Percentiles rank a stretch among this genome's conserved stretches.
These are phyloP conservation scores for Pezicula neosporulosa DNA, from an alignment of 2,329 filamentous ascomycete species.

Conservation along the genomic window DNA sequence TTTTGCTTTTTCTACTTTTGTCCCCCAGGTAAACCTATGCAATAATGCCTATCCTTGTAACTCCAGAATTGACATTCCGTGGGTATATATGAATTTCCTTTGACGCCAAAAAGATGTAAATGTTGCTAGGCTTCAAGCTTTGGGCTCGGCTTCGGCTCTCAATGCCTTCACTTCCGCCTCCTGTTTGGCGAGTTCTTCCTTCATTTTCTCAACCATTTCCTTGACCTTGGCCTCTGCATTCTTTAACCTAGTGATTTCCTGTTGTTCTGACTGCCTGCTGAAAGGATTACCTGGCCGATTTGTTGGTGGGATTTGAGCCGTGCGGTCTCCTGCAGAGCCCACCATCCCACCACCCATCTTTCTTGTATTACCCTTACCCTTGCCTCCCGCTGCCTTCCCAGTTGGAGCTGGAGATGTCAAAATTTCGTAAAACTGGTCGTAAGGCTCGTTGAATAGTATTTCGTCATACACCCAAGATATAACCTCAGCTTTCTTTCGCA, in stretches of 20 bases:
- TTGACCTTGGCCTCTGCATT: conserved; percentile 64
- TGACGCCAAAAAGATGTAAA: too few relatives aligned
- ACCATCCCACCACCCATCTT: conserved; percentile 34
- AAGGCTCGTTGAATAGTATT: conserved; percentile 95
- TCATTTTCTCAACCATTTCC: conserved; percentile 29
- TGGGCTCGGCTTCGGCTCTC: conserved; percentile 3
- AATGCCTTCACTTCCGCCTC: conserved; percentile 19
- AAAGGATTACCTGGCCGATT: conserved; percentile 69
- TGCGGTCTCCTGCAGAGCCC: conserved; percentile 53
- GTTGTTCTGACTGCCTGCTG: conserved; percentile 65
- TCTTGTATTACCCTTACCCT: conserved; percentile 50
- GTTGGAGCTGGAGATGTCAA: conserved; percentile 65
- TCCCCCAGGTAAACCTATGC: too few relatives aligned
- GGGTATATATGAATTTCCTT: too few relatives aligned
- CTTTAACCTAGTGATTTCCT: conserved; percentile 56
- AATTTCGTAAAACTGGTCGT: conserved; percentile 84
- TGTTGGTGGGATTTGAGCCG: conserved; percentile 69
- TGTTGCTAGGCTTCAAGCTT: too few relatives aligned
- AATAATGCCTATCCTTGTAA: too few relatives aligned
- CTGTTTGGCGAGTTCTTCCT: conserved; percentile 20
- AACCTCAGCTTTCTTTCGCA: conserved; percentile 59
- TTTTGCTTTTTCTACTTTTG: too few relatives aligned
- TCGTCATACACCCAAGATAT: conserved; percentile 85
- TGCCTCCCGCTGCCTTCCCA: conserved; percentile 43
- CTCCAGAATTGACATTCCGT: too few relatives aligned